phyloP scores from a whole-genome alignment of 306 rosid genomes.

The Castanospermum australe region DNA sequence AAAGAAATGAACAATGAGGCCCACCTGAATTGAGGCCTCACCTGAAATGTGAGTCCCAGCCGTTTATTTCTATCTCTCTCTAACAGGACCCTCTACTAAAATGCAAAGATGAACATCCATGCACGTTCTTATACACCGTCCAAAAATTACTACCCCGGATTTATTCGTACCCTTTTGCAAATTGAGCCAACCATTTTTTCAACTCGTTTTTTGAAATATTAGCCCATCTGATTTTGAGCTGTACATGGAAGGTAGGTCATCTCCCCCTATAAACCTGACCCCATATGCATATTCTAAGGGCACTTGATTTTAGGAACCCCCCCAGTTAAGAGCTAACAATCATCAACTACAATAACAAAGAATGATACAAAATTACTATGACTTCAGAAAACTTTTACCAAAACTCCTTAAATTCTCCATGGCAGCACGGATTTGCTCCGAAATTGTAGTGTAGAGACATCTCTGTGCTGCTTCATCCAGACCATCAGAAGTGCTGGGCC shows the following conservation, averaged over 20 bases:
- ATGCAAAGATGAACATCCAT: slow-evolving; percentile 16
- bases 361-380: slow-evolving; percentile 25
- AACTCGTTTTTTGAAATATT: background rate
- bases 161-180: background rate
- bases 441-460: slow-evolving; percentile 62
- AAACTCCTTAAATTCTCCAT: slow-evolving; percentile 67
- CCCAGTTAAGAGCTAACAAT: background rate
- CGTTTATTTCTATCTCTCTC: background rate
- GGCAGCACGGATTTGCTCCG: slow-evolving; percentile 60
- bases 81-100: background rate
- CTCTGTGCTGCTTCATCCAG: slow-evolving; percentile 82
- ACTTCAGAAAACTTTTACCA: slow-evolving; percentile 34
- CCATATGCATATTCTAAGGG: background rate
- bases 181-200: background rate
- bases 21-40: background rate
- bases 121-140: background rate
- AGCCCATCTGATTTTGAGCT: slow-evolving; percentile 31
- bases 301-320: background rate
- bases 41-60: background rate
- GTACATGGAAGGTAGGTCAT: background rate
- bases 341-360: slow-evolving; percentile 29
- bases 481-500: slow-evolving; percentile 57
- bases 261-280: slow-evolving; percentile 13
- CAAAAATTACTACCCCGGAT: background rate
- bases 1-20: slow-evolving; percentile 15